Base-by-base conservation (phyloP, 2,329 filamentous ascomycete genomes). In the Neofusicoccum parvum region DNA sequence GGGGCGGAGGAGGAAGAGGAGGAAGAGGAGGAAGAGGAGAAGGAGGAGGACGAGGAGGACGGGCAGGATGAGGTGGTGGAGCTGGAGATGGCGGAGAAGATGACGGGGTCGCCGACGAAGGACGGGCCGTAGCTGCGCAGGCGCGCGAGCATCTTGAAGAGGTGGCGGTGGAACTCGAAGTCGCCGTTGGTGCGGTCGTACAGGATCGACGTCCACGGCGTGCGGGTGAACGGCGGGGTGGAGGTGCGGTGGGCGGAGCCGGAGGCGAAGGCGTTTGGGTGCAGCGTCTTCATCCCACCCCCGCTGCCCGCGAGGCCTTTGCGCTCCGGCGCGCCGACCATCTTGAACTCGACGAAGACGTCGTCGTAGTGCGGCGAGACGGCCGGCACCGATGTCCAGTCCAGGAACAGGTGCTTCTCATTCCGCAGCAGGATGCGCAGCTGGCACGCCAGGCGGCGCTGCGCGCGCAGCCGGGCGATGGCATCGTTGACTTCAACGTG, bases 401-500 rank as follows among this genome's bases (percentile, higher is more conserved):
- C 62, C 27, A 64, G 43, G 43, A 53, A 54, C n/a, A 64, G 43
- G 50, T 37, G 20, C 39, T 34, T 23, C 43, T 64, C 62, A 36
- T 64, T 64, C n/a, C 62, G 62, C 27, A 56, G 50, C n/a, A 56
- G 50, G 9, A 64, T 48, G 50, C 43, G 50, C 12, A 64, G 23
- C 11, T 32, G 46, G 41, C 62, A 54, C 12, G 11, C 43, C 10
- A 64, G 41, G n/a, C 49, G 49, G 17, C 43, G 39, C 12, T 64
- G 62, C 27, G 62, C 50, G 2, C 51, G 43, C 4, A 64, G 48
- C 9, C 62, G 50, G 27, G 17, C 27, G 41, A 34, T 43, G 27
- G 50, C 50, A 12, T 41, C 50, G 49, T 23, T n/a, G 5, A 46
- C 27, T 27, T 64, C 62, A 17, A 7, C 50, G 62, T 48, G 17